Base-by-base conservation (phyloP, 2,329 filamentous ascomycete genomes). In the Epichloe bromicola region DNA sequence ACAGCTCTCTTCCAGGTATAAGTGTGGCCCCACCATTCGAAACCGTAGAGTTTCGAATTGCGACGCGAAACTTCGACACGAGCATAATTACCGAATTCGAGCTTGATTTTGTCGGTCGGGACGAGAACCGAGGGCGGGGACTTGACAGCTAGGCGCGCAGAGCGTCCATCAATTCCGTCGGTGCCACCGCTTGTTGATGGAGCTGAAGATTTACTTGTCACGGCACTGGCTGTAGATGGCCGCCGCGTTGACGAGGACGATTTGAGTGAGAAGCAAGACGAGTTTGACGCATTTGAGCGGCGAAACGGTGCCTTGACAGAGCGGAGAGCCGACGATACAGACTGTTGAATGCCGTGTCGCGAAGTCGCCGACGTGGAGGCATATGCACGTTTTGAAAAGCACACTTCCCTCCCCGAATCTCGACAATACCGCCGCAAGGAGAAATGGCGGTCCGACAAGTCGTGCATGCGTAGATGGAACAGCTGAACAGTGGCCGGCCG, bases 61-160 rank as follows among this genome's bases (percentile, higher is more conserved):
- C 80, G 82, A 48, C 87, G 80, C 58, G 79, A 82, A 48, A 98
- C 71, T 57, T 95, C 86, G 40, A 97, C 82, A 59, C 93, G 88
- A 2, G 91, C 91, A 65, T 98, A 98, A 70, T 97, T 98, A 57
- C 88, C 94, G 65, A 96, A 98, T 65, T 97, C 91, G 36, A 98
- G 78, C 68, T 89, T 87, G 65, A 91, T 86, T 37, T 78, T 84
- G 65, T 95, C 88, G 52, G 83, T 86, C 17, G 86, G 79, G 43
- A 73, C 61, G 49, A 67, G 70, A 23, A 65, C 64, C 30, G 59
- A 53, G 38, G 61, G 61, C 48, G 62, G 61, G 50, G 55, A 53
- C 49, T 59, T 53, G 42, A 33, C 48, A 23, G 52, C 53, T 20
- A 44, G 49, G 19, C 38, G 49, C 30, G 47, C 47, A 2, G 46